These are phyloP conservation scores for Crithidia thermophila DNA, from an alignment of 208 protist species.

Conservation along the genomic window DNA sequence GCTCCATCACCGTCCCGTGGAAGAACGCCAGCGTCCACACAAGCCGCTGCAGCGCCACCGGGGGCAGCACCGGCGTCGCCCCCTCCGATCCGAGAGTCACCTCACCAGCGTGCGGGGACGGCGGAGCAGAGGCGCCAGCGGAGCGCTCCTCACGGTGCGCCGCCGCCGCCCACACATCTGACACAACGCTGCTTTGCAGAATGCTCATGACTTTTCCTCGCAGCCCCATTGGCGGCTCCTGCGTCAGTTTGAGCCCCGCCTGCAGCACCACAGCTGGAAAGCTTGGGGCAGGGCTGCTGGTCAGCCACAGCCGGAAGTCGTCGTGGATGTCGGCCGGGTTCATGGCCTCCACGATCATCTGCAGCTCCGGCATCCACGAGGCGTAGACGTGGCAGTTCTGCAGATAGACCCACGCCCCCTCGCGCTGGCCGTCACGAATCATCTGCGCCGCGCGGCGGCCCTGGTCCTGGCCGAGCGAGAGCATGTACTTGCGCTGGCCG, in stretches of 20 bases:
- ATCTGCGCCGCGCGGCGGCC: conserved; percentile 88
- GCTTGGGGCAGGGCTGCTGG: conserved; percentile 87
- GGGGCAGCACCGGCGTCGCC: not conserved
- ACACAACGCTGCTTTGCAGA: conserved; percentile 52
- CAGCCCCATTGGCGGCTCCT: conserved; percentile 96
- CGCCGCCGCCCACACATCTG: conserved; percentile 63
- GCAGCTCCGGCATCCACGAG: conserved; percentile 94
- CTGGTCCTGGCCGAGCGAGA: conserved; percentile 96
- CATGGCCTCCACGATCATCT: conserved; percentile 88
- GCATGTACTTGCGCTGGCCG: conserved; percentile 80
- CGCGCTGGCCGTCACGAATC: conserved; percentile 75
- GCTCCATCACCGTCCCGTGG: conserved; percentile 92
- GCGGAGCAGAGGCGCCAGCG: not conserved
- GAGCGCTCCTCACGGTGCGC: conserved; percentile 28
- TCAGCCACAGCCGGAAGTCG: conserved; percentile 96
- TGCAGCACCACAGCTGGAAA: conserved; percentile 96
- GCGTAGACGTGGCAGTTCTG: conserved; percentile 96
- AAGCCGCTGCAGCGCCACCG: conserved; percentile 56
- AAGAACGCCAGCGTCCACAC: conserved; percentile 94
- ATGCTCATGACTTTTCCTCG: conserved; percentile 91
- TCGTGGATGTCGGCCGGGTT: conserved; percentile 68
- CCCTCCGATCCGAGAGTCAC: not conserved
- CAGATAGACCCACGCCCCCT: conserved; percentile 95
- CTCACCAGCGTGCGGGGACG: not conserved
- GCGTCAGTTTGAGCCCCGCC: conserved; percentile 95